Base-by-base conservation (phyloP, 1,284 basidiomycete species). In the Cryptococcus jaspeensis region DNA sequence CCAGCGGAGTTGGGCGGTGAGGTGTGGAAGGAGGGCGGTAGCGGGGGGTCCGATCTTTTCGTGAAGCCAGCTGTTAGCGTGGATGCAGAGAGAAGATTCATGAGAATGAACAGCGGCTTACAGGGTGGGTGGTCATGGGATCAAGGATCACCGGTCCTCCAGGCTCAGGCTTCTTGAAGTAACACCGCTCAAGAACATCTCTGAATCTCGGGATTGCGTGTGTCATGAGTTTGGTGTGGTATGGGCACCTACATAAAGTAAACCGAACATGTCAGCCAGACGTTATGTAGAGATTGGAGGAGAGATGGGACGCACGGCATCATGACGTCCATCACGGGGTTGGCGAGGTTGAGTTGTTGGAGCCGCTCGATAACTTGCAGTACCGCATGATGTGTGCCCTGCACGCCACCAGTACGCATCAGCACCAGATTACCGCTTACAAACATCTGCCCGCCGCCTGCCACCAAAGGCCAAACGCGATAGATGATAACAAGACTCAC, bases 261-360 rank as follows among this genome's bases (percentile, higher is more conserved):
- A n/a, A n/a, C n/a, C n/a, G n/a, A n/a, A n/a, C n/a, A n/a, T n/a
- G n/a, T n/a, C n/a, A n/a, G n/a, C n/a, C n/a, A n/a, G n/a, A n/a
- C n/a, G n/a, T n/a, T n/a, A n/a, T n/a, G n/a, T n/a, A 15, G 18
- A 37, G 41, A 22, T 13, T 22, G 36, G 18, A 9, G 39, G 36
- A 8, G 46, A 35, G 7, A 18, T 25, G 12, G 5, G 0, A 70
- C 71, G 52, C 59, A 76, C 65, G 74, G 74, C 67, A 76, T 72
- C 39, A 58, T 60, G n/a, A 76, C 69, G 51, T 78, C 76, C 71
- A 78, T 75, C 9, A 78, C 76, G 9, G 74, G 74, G 57, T 74
- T 78, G 13, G 74, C 76, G 20, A 78, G 64, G 37, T 68, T 70
- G 13, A 74, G 61, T 23, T 65, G 62, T 47, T 74, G 70, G 32